Base-by-base conservation (phyloP, 441 rosid species). In the Populus hybrid region DNA sequence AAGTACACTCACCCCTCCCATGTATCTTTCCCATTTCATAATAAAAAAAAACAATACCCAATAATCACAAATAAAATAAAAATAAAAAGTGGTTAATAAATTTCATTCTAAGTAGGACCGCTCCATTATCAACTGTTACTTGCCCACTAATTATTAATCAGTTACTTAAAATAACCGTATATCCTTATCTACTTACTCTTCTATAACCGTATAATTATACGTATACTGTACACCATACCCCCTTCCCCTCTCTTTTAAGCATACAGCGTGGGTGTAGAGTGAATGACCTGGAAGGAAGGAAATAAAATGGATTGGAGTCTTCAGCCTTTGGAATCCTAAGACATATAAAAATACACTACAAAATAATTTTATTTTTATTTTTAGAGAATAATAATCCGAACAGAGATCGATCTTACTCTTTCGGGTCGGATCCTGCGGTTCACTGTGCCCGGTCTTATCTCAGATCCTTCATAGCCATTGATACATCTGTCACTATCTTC, bases 381-480 rank as follows among this genome's bases (percentile, higher is more conserved):
- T 75, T 57, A 67, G 36, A 42, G 32, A 69, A 16, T 18, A 50
- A 5, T 53, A 30, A 30, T 30, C 61, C 61, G 61, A 53, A 53
- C 8, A 53, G 21, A 53, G 61, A 53, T 53, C 61, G 61, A 53
- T 53, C 61, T 53, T 53, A 6, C 21, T 53, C n/a, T 53, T 53
- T 53, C 61, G 61, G 61, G 61, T 53, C 61, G 61, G 61, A 53
- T 53, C 61, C 61, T 53, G 7, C 21, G 7, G 61, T 18, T 53
- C 61, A 16, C 61, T 16, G n/a, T 16, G 61, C 61, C 61, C 21
- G 21, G 75, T 42, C 73, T 50, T 61, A 76, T 28, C 67, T n/a
- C 78, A 82, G 82, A 81, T 77, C 79, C 72, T 86, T 80, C 77
- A 65, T 72, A n/a, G 68, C 46, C 81, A 67, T 24, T 57, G 61